A percentile compares a stretch with the other conserved stretches of the same genome.
Conservation (phyloP, 1,139 yeast genomes). For the Geotrichum restrictum region DNA sequence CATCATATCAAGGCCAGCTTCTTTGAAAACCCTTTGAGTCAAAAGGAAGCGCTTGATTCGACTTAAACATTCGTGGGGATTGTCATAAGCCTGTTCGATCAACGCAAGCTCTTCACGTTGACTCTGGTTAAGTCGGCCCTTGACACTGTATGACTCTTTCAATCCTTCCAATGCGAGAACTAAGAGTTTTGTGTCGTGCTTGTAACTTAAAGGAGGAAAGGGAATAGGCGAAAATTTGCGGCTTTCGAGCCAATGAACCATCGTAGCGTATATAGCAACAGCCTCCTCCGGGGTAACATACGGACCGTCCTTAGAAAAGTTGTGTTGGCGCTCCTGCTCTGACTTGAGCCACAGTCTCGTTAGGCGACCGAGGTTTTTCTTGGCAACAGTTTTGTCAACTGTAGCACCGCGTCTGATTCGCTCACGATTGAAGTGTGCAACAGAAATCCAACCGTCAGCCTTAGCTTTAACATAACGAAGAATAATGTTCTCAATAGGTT, state of each 20-base stretch:
- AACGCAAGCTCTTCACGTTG: constrained; percentile 91
- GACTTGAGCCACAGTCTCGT: constrained; percentile 89
- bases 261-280: constrained; percentile 74
- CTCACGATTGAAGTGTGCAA: constrained; percentile 89
- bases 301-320: constrained; percentile 83
- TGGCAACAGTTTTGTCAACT: constrained; percentile 90
- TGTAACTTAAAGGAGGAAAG: constrained; percentile 87
- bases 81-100: constrained; percentile 94
- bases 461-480: constrained; percentile 88
- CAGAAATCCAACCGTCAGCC: constrained; percentile 95
- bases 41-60: constrained; percentile 77
- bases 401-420: constrained; percentile 82
- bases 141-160: constrained; percentile 79
- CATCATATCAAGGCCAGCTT: constrained; percentile 83
- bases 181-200: constrained; percentile 86
- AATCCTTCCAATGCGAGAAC: constrained; percentile 85
- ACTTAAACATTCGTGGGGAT: constrained; percentile 88
- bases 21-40: constrained; percentile 90
- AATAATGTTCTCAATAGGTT: constrained; percentile 80
- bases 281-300: constrained; percentile 84
- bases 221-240: constrained; percentile 84
- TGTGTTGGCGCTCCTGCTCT: constrained; percentile 84
- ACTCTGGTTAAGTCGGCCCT: constrained; percentile 74
- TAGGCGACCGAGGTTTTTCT: constrained; percentile 84
- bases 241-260: constrained; percentile 91